Percentiles rank a stretch among this genome's conserved stretches.
Conservation (phyloP, 371 early-diverging fungal genomes). For the Syncephalastrum monosporum region DNA sequence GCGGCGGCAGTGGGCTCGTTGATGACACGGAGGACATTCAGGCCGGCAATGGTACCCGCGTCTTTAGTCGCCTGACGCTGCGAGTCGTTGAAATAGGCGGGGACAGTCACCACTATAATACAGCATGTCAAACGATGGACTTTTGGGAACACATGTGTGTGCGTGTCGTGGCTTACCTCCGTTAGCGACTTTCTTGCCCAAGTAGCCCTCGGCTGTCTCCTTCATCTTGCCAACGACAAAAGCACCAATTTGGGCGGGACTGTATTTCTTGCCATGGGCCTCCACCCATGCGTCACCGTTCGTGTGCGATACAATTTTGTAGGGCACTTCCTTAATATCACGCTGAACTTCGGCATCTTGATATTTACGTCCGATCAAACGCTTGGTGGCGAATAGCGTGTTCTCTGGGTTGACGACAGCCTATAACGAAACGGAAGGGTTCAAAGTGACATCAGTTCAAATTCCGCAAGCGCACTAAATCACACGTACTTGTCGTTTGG, state of each 20-base stretch:
- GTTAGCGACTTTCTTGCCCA: slow-evolving; percentile 79
- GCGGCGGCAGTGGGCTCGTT: slow-evolving; percentile 99
- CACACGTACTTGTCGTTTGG: slow-evolving; percentile 71
- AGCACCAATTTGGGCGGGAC: slow-evolving; percentile 95
- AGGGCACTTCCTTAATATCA: slow-evolving; percentile 84
- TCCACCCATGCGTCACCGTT: slow-evolving; percentile 98
- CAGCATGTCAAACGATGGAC: slow-evolving; percentile 17
- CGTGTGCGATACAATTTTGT: slow-evolving; percentile 83
- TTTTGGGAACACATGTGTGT: not conserved
- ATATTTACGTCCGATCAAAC: slow-evolving; percentile 94
- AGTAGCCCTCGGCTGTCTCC: slow-evolving; percentile 87
- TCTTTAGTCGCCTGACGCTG: slow-evolving; percentile 99
- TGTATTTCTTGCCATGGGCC: slow-evolving; percentile 86
- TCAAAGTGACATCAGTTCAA: slow-evolving; percentile 7
- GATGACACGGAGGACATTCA: slow-evolving; percentile 94
- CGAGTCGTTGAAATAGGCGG: slow-evolving; percentile 83
- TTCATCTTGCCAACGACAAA: slow-evolving; percentile 96
- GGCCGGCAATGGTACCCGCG: slow-evolving; percentile 94
- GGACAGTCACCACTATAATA: slow-evolving; percentile 70
- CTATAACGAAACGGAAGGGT: slow-evolving; percentile 32
- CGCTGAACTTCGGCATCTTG: slow-evolving; percentile 84
- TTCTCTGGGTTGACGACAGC: slow-evolving; percentile 89
- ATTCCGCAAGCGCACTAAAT: slow-evolving; percentile 1
- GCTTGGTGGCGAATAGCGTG: slow-evolving; percentile 93
- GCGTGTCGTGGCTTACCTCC: slow-evolving; percentile 61